A percentile compares a stretch with the other conserved stretches of the same genome.
Evolutionary conservation across 2,329 filamentous ascomycete genomes (phyloP).

Genomic region (Stylonectria norvegica): DNA sequence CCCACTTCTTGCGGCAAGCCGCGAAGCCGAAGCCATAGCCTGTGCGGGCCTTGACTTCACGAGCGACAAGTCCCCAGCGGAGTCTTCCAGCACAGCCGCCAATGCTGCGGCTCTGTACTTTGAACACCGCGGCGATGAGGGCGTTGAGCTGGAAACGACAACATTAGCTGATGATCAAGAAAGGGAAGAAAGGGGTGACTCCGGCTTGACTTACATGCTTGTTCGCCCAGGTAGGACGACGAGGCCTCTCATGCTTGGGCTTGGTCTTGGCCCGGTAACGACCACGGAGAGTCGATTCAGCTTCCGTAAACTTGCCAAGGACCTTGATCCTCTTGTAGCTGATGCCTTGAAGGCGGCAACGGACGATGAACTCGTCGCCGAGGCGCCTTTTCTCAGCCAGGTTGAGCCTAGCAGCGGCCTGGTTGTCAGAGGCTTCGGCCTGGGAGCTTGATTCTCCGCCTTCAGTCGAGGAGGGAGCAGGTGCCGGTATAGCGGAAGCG

Average conservation of each 20-base stretch:
- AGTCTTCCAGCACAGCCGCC: conserved; percentile 21
- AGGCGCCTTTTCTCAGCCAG: no score
- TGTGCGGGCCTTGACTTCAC: conserved; percentile 47
- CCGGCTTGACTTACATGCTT: conserved; percentile 57
- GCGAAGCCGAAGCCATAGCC: conserved; percentile 58
- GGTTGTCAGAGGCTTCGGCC: no score
- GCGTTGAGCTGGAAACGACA: not conserved
- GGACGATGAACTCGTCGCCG: not conserved
- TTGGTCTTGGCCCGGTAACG: conserved; percentile 65
- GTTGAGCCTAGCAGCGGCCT: no score
- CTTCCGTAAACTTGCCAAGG: conserved; percentile 56
- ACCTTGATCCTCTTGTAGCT: not conserved
- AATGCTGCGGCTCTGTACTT: not conserved
- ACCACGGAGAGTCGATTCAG: conserved; percentile 70
- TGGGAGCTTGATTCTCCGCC: no score
- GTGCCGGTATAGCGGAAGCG: no score
- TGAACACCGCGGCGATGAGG: not conserved
- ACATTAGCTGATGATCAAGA: not conserved
- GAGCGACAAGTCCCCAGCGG: conserved; percentile 56
- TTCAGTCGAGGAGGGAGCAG: no score
- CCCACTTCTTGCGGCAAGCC: conserved; percentile 58
- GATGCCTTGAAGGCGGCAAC: not conserved
- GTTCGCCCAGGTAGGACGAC: conserved; percentile 62
- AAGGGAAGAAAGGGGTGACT: not conserved
- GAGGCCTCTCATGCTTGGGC: conserved; percentile 55